Evolutionary conservation across 441 rosid species (phyloP).

Genomic region (Macaranga tanarius): DNA sequence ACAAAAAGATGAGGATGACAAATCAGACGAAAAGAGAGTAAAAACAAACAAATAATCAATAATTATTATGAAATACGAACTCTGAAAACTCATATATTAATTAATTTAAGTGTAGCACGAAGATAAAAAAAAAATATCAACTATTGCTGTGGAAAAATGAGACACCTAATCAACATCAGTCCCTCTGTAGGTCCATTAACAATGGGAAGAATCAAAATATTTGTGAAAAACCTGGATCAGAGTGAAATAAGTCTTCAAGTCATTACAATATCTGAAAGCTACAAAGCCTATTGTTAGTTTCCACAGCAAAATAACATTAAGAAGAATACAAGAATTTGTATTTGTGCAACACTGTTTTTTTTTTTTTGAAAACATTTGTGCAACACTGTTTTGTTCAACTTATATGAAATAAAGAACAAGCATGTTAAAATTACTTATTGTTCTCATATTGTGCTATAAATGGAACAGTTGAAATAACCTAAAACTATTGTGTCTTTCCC

Average conservation of each 20-base stretch:
- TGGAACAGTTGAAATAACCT: conserved; percentile 91
- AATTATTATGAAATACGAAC: too few species aligned
- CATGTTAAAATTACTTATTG: conserved; percentile 49
- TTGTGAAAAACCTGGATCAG: conserved; percentile 79
- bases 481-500: conserved; percentile 86
- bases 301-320: too few species aligned
- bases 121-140: conserved; percentile 61
- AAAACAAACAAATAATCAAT: too few species aligned
- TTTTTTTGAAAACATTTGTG: not conserved
- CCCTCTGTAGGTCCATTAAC: conserved; percentile 98
- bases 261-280: conserved; percentile 13
- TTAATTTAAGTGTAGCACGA: too few species aligned
- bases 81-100: too few species aligned
- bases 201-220: conserved; percentile 84
- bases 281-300: not conserved
- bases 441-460: conserved; percentile 96
- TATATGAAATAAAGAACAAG: conserved; percentile 2
- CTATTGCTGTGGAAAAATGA: conserved; percentile 75
- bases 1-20: too few species aligned
- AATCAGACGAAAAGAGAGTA: too few species aligned
- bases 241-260: conserved; percentile 23
- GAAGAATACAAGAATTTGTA: not conserved
- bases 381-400: not conserved
- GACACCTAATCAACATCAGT: conserved; percentile 73
- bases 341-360: not conserved